Conservation (phyloP, 2,329 filamentous ascomycete genomes). For the Trichoderma semiorbis region DNA sequence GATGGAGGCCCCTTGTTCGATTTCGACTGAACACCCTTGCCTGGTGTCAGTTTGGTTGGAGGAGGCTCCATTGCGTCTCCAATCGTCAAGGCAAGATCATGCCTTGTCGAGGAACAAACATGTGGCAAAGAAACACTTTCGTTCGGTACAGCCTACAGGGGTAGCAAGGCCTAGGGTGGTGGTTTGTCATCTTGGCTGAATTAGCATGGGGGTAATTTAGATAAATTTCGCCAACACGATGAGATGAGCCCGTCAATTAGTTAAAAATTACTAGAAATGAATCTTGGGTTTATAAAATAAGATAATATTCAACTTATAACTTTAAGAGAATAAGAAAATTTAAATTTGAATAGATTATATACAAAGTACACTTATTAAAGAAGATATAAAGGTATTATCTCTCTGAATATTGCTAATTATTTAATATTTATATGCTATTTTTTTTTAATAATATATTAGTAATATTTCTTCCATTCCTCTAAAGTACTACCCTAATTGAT, state of each 20-base stretch:
- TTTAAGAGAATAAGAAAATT: background rate
- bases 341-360: background rate
- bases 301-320: background rate
- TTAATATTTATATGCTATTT: background rate
- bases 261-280: background rate
- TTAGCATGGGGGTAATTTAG: background rate
- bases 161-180: background rate
- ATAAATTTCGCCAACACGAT: background rate
- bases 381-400: background rate
- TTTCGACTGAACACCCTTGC: conserved; percentile 1
- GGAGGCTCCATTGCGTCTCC: conserved; percentile 6
- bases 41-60: conserved; percentile 1
- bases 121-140: background rate
- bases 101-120: background rate
- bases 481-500: background rate
- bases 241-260: background rate
- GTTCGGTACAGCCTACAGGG: background rate
- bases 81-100: background rate
- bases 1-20: background rate
- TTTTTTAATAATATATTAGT: background rate
- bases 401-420: background rate
- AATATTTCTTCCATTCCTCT: background rate
- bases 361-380: background rate
- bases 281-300: background rate
- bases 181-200: background rate